Percentiles rank a stretch among this genome's conserved stretches.
Evolutionary conservation across 257 asterid genomes (phyloP).

Genomic region (Avicennia marina): DNA sequence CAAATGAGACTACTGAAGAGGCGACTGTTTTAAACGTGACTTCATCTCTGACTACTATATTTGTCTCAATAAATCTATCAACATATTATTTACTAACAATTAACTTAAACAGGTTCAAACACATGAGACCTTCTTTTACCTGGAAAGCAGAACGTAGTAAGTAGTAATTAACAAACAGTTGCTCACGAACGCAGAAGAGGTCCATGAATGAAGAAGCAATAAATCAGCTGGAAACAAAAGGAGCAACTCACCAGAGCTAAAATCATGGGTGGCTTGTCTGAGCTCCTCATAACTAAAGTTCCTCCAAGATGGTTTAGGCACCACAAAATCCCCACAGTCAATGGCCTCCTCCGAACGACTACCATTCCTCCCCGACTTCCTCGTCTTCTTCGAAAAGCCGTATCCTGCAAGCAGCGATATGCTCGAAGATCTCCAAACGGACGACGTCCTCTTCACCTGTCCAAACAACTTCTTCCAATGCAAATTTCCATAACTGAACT

Average conservation of each 20-base stretch:
- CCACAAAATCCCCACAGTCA: neutral
- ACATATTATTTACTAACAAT: too few species aligned
- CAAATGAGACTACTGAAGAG: too few species aligned
- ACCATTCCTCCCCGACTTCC: neutral
- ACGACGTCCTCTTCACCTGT: conserved; percentile 41
- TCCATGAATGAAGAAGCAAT: neutral
- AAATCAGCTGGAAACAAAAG: too few species aligned
- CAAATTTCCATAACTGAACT: conserved; percentile 24
- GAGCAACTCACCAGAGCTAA: neutral
- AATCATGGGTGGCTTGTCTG: neutral
- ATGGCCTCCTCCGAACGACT: neutral
- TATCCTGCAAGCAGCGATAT: conserved; percentile 35
- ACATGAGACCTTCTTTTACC: too few species aligned
- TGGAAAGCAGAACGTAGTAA: too few species aligned
- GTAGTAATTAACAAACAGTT: neutral
- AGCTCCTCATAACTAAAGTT: neutral
- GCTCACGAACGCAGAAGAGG: neutral
- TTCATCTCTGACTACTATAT: too few species aligned
- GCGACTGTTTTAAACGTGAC: too few species aligned
- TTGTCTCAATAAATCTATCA: too few species aligned
- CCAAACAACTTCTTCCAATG: conserved; percentile 67
- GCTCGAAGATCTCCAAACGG: conserved; percentile 42
- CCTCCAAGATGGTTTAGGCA: conserved; percentile 3
- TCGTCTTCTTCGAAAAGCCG: conserved; percentile 27
- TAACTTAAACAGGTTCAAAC: too few species aligned